These are phyloP conservation scores for Penicillium pancosmium DNA, from an alignment of 495 filamentous ascomycete genomes.

Conservation along the genomic window DNA sequence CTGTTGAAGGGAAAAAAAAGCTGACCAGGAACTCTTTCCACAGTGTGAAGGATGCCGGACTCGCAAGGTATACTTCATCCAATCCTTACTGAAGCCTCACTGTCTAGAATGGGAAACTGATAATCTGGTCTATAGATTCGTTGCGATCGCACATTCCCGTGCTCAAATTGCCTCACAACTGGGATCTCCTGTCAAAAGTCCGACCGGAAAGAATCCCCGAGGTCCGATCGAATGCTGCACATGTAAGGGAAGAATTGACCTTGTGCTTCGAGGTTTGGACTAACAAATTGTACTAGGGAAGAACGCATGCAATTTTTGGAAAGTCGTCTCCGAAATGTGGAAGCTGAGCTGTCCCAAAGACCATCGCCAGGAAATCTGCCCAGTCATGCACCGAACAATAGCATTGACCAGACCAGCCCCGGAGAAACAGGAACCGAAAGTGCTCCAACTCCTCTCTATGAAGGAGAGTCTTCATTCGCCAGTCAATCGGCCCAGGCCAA, in stretches of 20 bases:
- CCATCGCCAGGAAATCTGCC: background rate
- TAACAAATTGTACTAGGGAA: background rate
- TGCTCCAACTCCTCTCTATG: constrained; percentile 3
- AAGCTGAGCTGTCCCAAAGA: background rate
- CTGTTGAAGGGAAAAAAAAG: background rate
- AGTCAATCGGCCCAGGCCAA: constrained; percentile 15
- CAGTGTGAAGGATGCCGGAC: constrained; percentile 12
- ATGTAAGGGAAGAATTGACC: background rate
- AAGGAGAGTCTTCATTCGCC: constrained; percentile 19
- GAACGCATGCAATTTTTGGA: background rate
- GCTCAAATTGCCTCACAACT: constrained; percentile 7
- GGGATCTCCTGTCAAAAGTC: constrained; percentile 6
- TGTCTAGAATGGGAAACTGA: background rate
- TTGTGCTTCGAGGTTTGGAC: background rate
- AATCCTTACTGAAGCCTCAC: background rate
- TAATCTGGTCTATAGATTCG: background rate
- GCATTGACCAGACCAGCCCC: background rate
- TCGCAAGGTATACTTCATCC: constrained; percentile 1
- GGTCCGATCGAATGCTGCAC: background rate
- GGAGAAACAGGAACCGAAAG: background rate
- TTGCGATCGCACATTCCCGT: constrained; percentile 8
- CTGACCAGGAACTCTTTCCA: background rate
- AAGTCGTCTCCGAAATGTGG: constrained; percentile 5
- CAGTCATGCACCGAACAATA: background rate
- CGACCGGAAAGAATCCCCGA: constrained; percentile 5